Base-by-base conservation (phyloP, 495 filamentous ascomycete species). In the Podospora tetraspora region DNA sequence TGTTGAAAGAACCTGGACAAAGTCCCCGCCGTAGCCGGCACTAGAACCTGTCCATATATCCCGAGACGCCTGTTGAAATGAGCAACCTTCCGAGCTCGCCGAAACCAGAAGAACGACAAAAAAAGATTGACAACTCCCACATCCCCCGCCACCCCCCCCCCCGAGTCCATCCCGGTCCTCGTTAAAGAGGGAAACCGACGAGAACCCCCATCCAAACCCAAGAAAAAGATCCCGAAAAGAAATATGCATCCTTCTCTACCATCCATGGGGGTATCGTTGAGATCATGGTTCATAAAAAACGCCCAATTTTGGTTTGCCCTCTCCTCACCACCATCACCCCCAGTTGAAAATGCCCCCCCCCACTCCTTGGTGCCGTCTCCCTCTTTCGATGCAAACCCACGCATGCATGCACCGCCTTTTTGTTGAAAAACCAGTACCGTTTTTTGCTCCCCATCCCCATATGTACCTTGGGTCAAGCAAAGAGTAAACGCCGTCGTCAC, bases 251-350 rank as follows among this genome's bases (percentile, higher is more conserved):
- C 56, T 32, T 56, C 65, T 59, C 57, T 37, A 61, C 61, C 32
- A 25, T 62, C 58, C 65, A 58, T 59, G 25, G 37, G 76, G 76
- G 76, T 78, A 78, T 78, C 76, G 76, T 78, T 78, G 76, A 78
- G 76, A 78, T 78, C 69, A 76, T 57, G 62, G 68, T 71, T 25
- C 74, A 70, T 68, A 66, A 66, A 57, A 58, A 63, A 34, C 57
- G 61, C 62, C 64, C 32, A 61, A 60, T 63, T 59, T 22, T 62
- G 59, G 66, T 68, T 29, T 58, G 11, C 60, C 24, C 29, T 43
- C 59, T 34, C 19, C 29, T 24, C 59, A 5, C 59, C 56, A 11
- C 13, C 25, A 12, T 7, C 59, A 25, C 27, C 59, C 13, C 52
- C 30, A 8, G 29, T 25, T 70, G 62, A 27, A 66, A 57, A 52